Evolutionary conservation across 2,329 filamentous ascomycete genomes (phyloP).

Genomic region (Elsinoe batatas): DNA sequence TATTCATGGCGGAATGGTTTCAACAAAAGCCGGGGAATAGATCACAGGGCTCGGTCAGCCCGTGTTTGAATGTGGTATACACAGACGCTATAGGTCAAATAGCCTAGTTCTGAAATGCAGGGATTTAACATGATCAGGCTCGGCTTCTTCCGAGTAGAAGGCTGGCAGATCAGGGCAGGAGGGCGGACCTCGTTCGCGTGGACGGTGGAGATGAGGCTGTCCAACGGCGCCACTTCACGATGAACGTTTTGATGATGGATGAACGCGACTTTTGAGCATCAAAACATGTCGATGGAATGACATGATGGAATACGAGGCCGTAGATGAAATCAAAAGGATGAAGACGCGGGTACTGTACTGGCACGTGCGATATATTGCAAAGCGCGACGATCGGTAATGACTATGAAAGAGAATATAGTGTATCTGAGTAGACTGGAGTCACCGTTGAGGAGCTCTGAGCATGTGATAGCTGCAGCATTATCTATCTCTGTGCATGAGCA

Average conservation of each 20-base stretch:
- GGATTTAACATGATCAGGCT: neutral
- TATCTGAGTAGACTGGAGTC: no score
- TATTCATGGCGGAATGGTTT: neutral
- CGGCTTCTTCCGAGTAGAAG: neutral
- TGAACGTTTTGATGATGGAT: neutral
- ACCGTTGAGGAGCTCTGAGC: no score
- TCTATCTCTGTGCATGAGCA: no score
- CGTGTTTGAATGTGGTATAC: neutral
- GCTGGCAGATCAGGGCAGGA: neutral
- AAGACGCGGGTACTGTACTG: neutral
- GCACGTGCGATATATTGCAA: constrained; percentile 1
- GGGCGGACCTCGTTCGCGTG: constrained; percentile 5
- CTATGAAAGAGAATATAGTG: neutral
- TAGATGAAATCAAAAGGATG: neutral
- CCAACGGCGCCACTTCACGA: constrained; percentile 4
- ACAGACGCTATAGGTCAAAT: neutral
- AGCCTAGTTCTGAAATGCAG: neutral
- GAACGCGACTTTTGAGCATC: neutral
- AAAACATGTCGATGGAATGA: neutral
- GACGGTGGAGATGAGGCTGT: constrained; percentile 9
- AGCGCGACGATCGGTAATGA: neutral
- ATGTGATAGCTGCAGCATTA: no score
- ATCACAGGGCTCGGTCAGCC: no score
- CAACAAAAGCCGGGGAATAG: constrained; percentile 2
- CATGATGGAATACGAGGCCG: neutral